Base-by-base conservation (phyloP, 352 stramenopile species). In the Globisporangium mamillatum region DNA sequence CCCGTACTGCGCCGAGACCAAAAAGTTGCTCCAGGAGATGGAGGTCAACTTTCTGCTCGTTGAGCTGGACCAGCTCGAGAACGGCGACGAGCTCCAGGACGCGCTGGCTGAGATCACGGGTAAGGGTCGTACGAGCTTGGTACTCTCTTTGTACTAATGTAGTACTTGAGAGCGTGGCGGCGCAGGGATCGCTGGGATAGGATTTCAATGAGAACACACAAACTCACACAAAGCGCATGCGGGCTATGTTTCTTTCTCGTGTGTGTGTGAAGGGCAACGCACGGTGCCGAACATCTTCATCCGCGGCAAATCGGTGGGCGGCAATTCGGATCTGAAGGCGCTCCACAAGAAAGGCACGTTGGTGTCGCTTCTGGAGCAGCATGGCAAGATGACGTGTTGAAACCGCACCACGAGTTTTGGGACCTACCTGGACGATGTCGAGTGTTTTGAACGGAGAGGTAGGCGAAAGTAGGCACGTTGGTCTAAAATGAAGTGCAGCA, bases 231-330 rank as follows among this genome's bases (percentile, higher is more conserved):
- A 18, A 50, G 9, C 41, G 16, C 41, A n/a, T 22, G 41, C 18
- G 41, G 4, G 29, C 29, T 50, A n/a, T 20, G 18, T 50, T 50
- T 22, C 41, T 22, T 6, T n/a, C 9, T 41, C 9, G 36, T 41
- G 36, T 20, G 41, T 4, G 41, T 22, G 41, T 22, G 6, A 34
- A 72, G 22, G 94, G 65, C 95, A 98, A 75, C 82, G 82, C 68
- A 99, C 95, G 29, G 97, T 99, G 63, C 97, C 98, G 10, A 99
- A 99, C 83, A 91, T 98, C 12, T 99, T 99, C 79, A 91, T 99
- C 60, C 89, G 91, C 52, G 93, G 94, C 73, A 89, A 97, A 72
- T 96, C 94, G 70, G 75, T 99, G 57, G 97, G 97, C 60, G 97
- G 97, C 69, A 98, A 98, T 79, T 96, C 98, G 79, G 93, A 98